A percentile compares a stretch with the other conserved stretches of the same genome.
phyloP scores from a whole-genome alignment of 2,329 filamentous ascomycete genomes.

The Onygenales sp. region DNA sequence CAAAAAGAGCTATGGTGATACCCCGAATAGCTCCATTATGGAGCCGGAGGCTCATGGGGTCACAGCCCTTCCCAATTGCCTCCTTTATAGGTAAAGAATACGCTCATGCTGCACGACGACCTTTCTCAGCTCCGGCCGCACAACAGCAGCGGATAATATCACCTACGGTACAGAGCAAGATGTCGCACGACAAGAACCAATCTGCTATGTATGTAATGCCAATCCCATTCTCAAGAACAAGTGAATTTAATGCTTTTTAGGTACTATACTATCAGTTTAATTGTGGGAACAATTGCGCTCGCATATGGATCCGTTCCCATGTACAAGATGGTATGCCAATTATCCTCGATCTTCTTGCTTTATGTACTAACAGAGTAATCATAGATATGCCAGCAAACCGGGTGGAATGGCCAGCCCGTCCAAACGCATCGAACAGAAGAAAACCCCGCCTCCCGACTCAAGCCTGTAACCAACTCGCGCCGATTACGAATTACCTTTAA shows the following conservation, averaged over 20 bases:
- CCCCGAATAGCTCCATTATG: conserved; percentile 18
- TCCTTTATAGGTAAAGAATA: conserved; percentile 10
- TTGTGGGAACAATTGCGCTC: conserved; percentile 53
- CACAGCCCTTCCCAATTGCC: conserved; percentile 7
- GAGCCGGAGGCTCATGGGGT: conserved; percentile 14
- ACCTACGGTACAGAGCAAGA: conserved; percentile 23
- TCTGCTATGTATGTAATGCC: conserved; percentile 41
- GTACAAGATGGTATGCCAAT: conserved; percentile 51
- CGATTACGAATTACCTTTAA: conserved; percentile 94
- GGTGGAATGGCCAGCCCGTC: conserved; percentile 88
- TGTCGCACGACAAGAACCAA: conserved; percentile 40
- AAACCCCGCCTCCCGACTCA: conserved; percentile 66
- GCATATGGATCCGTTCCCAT: conserved; percentile 58
- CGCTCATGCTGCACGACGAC: conserved; percentile 18
- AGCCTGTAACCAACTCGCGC: conserved; percentile 69
- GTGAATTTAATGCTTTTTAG: conserved; percentile 23
- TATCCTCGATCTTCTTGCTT: not conserved
- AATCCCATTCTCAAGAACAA: conserved; percentile 1
- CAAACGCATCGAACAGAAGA: conserved; percentile 60
- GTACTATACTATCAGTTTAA: conserved; percentile 55
- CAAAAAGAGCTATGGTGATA: conserved; percentile 17
- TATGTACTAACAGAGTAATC: conserved; percentile 1
- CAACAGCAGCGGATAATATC: conserved; percentile 18
- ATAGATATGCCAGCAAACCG: conserved; percentile 43
- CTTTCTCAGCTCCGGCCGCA: conserved; percentile 24